These are phyloP conservation scores for Fusarium newnesense DNA, from an alignment of 2,329 filamentous ascomycete species.

Conservation along the genomic window DNA sequence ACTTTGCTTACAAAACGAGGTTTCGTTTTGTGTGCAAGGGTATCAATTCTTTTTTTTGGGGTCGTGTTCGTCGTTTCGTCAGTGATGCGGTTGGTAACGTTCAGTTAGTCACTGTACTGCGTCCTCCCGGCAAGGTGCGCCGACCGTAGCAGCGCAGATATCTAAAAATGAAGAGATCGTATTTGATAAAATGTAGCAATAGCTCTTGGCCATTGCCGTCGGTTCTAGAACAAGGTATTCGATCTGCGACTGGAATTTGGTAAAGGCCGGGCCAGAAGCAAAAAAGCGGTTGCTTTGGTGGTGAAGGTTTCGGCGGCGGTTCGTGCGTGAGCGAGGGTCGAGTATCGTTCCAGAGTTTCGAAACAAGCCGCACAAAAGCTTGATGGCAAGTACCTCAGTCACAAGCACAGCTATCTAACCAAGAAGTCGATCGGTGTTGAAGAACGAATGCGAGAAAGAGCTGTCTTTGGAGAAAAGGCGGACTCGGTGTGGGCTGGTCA, in stretches of 20 bases:
- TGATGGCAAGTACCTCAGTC: slow-evolving; percentile 13
- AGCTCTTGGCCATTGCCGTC: slow-evolving; percentile 43
- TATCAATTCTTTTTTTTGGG: slow-evolving; percentile 13
- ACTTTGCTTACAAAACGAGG: slow-evolving; percentile 9
- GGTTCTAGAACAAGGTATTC: slow-evolving; percentile 29
- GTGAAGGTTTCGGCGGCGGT: slow-evolving; percentile 4
- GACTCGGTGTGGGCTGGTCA: slow-evolving; percentile 21
- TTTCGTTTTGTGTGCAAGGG: slow-evolving; percentile 21
- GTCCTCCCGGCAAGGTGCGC: slow-evolving; percentile 31
- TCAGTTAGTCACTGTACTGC: slow-evolving; percentile 32
- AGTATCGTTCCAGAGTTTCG: slow-evolving; percentile 18
- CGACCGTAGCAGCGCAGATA: slow-evolving; percentile 30
- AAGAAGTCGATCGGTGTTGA: slow-evolving; percentile 16
- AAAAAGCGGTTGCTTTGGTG: slow-evolving; percentile 15
- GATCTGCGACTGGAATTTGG: slow-evolving; percentile 27
- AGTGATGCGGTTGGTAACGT: slow-evolving; percentile 24
- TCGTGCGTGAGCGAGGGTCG: slow-evolving; percentile 11
- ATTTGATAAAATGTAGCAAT: slow-evolving; percentile 20
- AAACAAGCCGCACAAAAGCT: slow-evolving; percentile 17
- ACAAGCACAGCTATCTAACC: slow-evolving; percentile 31
- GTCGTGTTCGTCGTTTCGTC: slow-evolving; percentile 31
- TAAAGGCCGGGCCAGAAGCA: slow-evolving; percentile 7
- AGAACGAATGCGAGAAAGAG: slow-evolving; percentile 31
- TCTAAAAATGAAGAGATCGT: slow-evolving; percentile 20
- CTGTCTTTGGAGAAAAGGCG: slow-evolving; percentile 14